Percentiles rank a stretch among this genome's conserved stretches.
These are phyloP conservation scores for Areca catechu DNA, from an alignment of 176 grass and related monocot genomes.

Conservation along the genomic window DNA sequence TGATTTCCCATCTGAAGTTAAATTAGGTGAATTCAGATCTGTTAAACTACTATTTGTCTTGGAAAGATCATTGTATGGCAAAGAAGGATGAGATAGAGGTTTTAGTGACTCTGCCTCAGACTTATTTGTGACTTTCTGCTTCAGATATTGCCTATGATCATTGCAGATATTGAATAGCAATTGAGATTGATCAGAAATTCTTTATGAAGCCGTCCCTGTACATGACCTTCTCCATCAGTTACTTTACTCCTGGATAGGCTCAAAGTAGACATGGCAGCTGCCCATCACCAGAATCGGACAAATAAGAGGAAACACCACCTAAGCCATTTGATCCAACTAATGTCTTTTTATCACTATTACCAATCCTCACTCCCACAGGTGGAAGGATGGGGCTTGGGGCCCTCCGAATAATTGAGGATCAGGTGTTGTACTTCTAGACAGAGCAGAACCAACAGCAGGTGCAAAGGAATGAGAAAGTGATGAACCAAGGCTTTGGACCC, in stretches of 20 bases:
- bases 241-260: slow-evolving; percentile 40
- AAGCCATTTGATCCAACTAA: slow-evolving; percentile 22
- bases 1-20: slow-evolving; percentile 37
- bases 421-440: slow-evolving; percentile 61
- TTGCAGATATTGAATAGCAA: slow-evolving; percentile 33
- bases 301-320: slow-evolving; percentile 18
- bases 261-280: slow-evolving; percentile 47
- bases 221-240: slow-evolving; percentile 35
- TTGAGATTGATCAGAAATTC: slow-evolving; percentile 43
- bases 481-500: slow-evolving; percentile 77
- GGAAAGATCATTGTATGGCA: slow-evolving; percentile 34
- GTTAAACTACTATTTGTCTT: slow-evolving; percentile 35
- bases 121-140: slow-evolving; percentile 27
- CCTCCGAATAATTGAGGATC: slow-evolving; percentile 73
- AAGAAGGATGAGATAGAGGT: slow-evolving; percentile 4
- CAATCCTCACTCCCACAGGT: slow-evolving; percentile 78
- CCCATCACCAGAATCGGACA: slow-evolving; percentile 40
- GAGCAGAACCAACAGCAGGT: slow-evolving; percentile 50
- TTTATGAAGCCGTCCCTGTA: slow-evolving; percentile 34
- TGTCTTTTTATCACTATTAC: slow-evolving; percentile 33
- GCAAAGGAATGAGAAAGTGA: slow-evolving; percentile 54
- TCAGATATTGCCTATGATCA: slow-evolving; percentile 37
- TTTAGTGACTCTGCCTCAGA: slow-evolving; percentile 29
- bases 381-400: slow-evolving; percentile 88
- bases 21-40: slow-evolving; percentile 25